phyloP scores from a whole-genome alignment of 306 rosid species.

The Spatholobus suberectus region DNA sequence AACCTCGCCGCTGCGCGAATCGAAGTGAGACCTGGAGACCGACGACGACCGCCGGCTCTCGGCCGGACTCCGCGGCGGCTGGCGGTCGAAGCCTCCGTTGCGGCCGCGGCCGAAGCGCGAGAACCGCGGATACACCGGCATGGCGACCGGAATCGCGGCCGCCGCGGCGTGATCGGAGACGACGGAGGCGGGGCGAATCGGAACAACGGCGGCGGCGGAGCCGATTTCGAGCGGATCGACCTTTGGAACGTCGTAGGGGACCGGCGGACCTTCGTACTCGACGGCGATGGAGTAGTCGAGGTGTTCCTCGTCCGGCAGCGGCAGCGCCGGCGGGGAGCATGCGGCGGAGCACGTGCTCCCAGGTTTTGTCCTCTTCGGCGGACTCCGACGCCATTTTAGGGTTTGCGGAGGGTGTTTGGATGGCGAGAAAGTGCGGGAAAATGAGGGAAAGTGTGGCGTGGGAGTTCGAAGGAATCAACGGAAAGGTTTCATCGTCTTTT shows the following conservation, averaged over 20 bases:
- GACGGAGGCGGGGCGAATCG: slow-evolving; percentile 46
- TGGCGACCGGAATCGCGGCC: slow-evolving; percentile 61
- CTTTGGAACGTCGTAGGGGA: slow-evolving; percentile 68
- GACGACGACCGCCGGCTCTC: slow-evolving; percentile 64
- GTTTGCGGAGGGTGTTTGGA: slow-evolving; percentile 39
- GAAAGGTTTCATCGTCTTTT: slow-evolving; percentile 40
- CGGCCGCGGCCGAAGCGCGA: slow-evolving; percentile 56
- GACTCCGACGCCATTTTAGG: slow-evolving; percentile 65
- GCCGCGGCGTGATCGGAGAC: slow-evolving; percentile 46
- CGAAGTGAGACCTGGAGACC: slow-evolving; percentile 52
- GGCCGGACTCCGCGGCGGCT: slow-evolving; percentile 47
- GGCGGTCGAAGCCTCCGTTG: slow-evolving; percentile 50
- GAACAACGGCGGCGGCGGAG: slow-evolving; percentile 36
- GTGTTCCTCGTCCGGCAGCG: slow-evolving; percentile 83
- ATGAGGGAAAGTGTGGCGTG: slow-evolving; percentile 2
- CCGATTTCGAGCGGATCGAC: slow-evolving; percentile 72
- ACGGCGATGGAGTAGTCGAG: slow-evolving; percentile 86
- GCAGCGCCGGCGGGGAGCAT: slow-evolving; percentile 87
- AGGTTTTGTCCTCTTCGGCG: slow-evolving; percentile 56
- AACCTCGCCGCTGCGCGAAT: slow-evolving; percentile 53
- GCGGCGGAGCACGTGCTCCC: slow-evolving; percentile 69
- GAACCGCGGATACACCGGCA: slow-evolving; percentile 55
- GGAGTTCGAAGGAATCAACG: slow-evolving; percentile 32
- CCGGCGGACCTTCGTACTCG: slow-evolving; percentile 80
- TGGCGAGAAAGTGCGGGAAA: slow-evolving; percentile 46